Percentiles rank a stretch among this genome's conserved stretches.
phyloP scores from a whole-genome alignment of 257 asterid genomes.

The Coffea eugenioides region DNA sequence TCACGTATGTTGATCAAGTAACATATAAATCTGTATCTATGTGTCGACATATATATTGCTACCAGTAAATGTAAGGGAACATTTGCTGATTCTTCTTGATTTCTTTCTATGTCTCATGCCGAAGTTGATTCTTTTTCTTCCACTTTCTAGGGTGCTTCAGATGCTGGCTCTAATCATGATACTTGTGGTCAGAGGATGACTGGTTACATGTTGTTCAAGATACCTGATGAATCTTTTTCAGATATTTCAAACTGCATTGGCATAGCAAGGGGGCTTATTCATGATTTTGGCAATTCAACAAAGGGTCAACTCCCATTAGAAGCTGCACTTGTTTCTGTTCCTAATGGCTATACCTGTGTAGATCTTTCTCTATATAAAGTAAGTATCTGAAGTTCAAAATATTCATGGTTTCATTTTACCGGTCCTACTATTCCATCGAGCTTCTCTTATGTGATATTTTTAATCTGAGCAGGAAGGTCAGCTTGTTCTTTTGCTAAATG shows the following conservation, averaged over 20 bases:
- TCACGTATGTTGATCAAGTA: neutral
- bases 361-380: conserved; percentile 86
- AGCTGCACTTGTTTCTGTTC: conserved; percentile 64
- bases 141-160: conserved; percentile 49
- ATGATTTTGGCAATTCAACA: conserved; percentile 45
- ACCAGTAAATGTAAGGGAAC: neutral
- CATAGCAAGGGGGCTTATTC: conserved; percentile 60
- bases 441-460: conserved; percentile 19
- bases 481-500: conserved; percentile 65
- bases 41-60: neutral
- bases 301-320: conserved; percentile 42
- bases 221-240: conserved; percentile 69
- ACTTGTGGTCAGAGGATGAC: conserved; percentile 41
- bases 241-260: conserved; percentile 66
- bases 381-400: conserved; percentile 18
- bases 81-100: neutral
- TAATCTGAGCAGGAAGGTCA: conserved; percentile 73
- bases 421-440: conserved; percentile 27
- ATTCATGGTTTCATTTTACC: conserved; percentile 21
- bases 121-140: conserved; percentile 9
- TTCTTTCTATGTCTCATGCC: neutral
- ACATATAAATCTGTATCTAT: neutral
- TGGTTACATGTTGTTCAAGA: conserved; percentile 64
- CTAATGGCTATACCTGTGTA: conserved; percentile 75
- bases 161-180: conserved; percentile 24